Evolutionary conservation across 2,329 filamentous ascomycete species (phyloP).

Genomic region (Xylaria sp.): DNA sequence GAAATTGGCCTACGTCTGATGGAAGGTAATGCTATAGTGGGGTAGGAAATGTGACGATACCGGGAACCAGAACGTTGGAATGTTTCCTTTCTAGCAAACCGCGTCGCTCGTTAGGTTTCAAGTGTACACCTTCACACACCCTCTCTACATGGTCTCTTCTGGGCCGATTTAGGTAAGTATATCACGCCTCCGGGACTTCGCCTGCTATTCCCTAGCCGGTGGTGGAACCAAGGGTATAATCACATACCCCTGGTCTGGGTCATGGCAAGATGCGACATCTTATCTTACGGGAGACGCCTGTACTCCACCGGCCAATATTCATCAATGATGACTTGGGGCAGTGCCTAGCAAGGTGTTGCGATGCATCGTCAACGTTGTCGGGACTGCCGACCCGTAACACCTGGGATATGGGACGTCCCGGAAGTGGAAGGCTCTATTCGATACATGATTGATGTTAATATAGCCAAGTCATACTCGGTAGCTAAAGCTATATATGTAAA

Average conservation of each 20-base stretch:
- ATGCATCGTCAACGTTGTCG: neutral
- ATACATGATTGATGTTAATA: neutral
- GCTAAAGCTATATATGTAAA: neutral
- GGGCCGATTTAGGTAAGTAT: slow-evolving; percentile 20
- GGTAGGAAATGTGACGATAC: slow-evolving; percentile 23
- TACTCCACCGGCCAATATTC: neutral
- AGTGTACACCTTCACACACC: slow-evolving; percentile 6
- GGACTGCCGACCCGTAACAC: neutral
- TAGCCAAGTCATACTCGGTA: neutral
- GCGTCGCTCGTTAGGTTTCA: neutral
- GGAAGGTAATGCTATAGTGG: slow-evolving; percentile 24
- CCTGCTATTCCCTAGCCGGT: slow-evolving; percentile 8
- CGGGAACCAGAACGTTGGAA: slow-evolving; percentile 2
- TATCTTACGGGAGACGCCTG: neutral
- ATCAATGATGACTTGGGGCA: neutral
- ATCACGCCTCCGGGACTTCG: slow-evolving; percentile 21
- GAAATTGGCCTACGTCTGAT: slow-evolving; percentile 13
- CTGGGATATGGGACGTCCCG: neutral
- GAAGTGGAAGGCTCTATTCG: neutral
- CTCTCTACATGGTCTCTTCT: slow-evolving; percentile 10
- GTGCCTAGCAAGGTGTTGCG: neutral
- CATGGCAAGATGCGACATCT: slow-evolving; percentile 1
- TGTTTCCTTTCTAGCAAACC: neutral
- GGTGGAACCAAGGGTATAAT: slow-evolving; percentile 23
- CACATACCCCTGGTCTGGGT: neutral